Evolutionary conservation across 2,329 filamentous ascomycete species (phyloP).

Genomic region (Metarhizium robertsii): DNA sequence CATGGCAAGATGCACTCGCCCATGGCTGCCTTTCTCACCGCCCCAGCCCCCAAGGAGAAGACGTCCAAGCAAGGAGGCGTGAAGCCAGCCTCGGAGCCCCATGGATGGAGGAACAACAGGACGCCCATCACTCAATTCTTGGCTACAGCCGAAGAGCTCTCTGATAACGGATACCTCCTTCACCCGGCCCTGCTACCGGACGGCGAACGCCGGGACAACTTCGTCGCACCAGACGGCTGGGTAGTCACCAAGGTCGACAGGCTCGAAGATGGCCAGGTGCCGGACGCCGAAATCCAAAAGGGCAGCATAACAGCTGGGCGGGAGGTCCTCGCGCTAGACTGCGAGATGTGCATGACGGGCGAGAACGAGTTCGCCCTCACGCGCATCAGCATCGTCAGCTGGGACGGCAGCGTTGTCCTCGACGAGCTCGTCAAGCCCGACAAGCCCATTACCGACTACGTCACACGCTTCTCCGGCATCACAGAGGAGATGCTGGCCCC

Average conservation of each 20-base stretch:
- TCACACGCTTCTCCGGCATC: slow-evolving; percentile 88
- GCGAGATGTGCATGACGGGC: slow-evolving; percentile 93
- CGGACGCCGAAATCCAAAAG: slow-evolving; percentile 62
- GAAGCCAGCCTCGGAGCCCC: slow-evolving; percentile 52
- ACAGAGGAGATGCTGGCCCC: slow-evolving; percentile 74
- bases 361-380: slow-evolving; percentile 75
- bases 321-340: slow-evolving; percentile 75
- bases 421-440: slow-evolving; percentile 90
- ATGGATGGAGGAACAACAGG: slow-evolving; percentile 62
- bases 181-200: slow-evolving; percentile 68
- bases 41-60: slow-evolving; percentile 61
- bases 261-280: slow-evolving; percentile 57
- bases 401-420: slow-evolving; percentile 73
- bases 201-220: slow-evolving; percentile 43
- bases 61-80: slow-evolving; percentile 44
- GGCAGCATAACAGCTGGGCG: slow-evolving; percentile 80
- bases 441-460: slow-evolving; percentile 82
- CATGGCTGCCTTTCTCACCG: slow-evolving; percentile 71
- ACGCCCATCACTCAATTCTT: slow-evolving; percentile 78
- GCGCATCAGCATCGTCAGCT: slow-evolving; percentile 76
- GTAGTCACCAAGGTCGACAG: slow-evolving; percentile 63
- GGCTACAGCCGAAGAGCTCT: slow-evolving; percentile 60
- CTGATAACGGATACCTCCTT: slow-evolving; percentile 73
- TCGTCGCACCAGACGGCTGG: slow-evolving; percentile 62
- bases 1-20: slow-evolving; percentile 78